phyloP scores from a whole-genome alignment of 805 yeast genomes.

The Candida sakaeoensis region DNA sequence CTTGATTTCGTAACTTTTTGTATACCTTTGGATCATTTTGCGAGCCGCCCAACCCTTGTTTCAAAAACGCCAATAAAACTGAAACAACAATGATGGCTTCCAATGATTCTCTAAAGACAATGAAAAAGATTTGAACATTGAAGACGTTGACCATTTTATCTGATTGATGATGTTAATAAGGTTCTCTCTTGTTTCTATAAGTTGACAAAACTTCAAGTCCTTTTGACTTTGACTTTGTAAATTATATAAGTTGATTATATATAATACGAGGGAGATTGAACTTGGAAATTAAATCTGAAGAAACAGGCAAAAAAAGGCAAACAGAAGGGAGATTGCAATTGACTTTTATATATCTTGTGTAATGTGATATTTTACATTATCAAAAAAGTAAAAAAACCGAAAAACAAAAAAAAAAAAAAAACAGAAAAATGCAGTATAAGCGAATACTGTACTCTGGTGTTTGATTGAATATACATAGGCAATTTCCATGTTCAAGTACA shows the following conservation, averaged over 20 bases:
- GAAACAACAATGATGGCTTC: constrained; percentile 89
- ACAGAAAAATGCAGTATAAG: no score
- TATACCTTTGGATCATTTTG: constrained; percentile 47
- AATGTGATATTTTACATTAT: no score
- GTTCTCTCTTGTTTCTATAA: not conserved
- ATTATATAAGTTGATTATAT: no score
- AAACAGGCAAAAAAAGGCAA: not conserved
- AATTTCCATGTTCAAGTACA: no score
- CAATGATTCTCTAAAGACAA: constrained; percentile 84
- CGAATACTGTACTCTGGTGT: no score
- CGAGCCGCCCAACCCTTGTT: constrained; percentile 69
- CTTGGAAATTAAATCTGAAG: constrained; percentile 1
- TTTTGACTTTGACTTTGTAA: no score
- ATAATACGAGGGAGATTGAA: constrained; percentile 6
- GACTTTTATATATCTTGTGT: not conserved
- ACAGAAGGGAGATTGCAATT: not conserved
- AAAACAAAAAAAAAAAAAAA: no score
- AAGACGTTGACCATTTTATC: constrained; percentile 52
- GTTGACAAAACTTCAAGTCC: no score
- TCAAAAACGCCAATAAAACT: constrained; percentile 80
- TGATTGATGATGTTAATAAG: no score
- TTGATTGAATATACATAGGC: no score
- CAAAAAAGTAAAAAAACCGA: no score
- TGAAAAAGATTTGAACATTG: constrained; percentile 72
- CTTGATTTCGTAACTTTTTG: constrained; percentile 61